Evolutionary conservation across 2,329 filamentous ascomycete species (phyloP).

Genomic region (Colletotrichum horii): DNA sequence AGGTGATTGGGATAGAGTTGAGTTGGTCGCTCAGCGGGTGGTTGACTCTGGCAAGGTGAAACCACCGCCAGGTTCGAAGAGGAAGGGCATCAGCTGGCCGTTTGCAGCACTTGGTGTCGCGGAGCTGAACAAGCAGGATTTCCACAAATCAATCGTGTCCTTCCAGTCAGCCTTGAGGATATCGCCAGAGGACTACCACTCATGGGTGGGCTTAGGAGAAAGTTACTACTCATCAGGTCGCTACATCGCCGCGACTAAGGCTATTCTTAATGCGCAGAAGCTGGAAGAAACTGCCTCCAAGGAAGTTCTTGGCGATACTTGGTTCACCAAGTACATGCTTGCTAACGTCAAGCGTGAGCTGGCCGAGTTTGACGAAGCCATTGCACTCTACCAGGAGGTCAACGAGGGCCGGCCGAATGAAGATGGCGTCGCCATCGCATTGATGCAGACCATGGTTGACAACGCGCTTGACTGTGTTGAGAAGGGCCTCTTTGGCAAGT

Average conservation of each 20-base stretch:
- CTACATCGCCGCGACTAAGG: constrained; percentile 92
- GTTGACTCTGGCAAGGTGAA: constrained; percentile 94
- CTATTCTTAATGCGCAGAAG: constrained; percentile 83
- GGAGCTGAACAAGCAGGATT: constrained; percentile 93
- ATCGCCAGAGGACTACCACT: constrained; percentile 87
- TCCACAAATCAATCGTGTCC: constrained; percentile 84
- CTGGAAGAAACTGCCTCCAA: constrained; percentile 64
- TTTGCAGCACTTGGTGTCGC: constrained; percentile 93
- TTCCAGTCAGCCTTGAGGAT: constrained; percentile 90
- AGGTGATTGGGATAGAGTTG: constrained; percentile 95
- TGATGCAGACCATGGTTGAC: constrained; percentile 88
- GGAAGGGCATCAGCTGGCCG: constrained; percentile 93
- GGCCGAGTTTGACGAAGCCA: constrained; percentile 86
- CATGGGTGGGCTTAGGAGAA: constrained; percentile 95
- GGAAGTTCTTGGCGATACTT: constrained; percentile 66
- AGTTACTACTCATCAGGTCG: constrained; percentile 94
- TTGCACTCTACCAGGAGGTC: constrained; percentile 77
- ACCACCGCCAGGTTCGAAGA: constrained; percentile 89
- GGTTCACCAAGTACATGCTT: constrained; percentile 97
- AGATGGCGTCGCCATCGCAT: constrained; percentile 84
- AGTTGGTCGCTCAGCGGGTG: constrained; percentile 87
- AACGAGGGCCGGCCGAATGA: constrained; percentile 72
- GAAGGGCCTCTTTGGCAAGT: constrained; percentile 85
- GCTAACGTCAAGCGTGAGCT: constrained; percentile 93
- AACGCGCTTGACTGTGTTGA: constrained; percentile 79